Base-by-base conservation (phyloP, 2,329 filamentous ascomycete genomes). In the Sporothrix luriei region DNA sequence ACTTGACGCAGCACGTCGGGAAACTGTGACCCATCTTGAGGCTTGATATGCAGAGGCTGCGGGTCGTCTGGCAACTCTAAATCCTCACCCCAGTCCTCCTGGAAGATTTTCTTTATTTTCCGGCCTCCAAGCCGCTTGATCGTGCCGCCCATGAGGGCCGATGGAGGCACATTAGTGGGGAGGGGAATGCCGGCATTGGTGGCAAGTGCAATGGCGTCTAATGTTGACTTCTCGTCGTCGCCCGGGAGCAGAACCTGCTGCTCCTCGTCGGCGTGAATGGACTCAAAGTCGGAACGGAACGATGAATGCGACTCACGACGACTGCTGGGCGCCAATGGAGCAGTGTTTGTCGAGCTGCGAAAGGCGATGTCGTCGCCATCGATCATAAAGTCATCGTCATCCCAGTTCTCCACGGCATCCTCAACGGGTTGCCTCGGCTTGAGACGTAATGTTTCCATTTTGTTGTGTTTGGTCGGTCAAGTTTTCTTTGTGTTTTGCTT, bases 161-260 rank as follows among this genome's bases (percentile, higher is more conserved):
- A 97, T 40, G 91, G 88, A 1, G 94, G 93, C 43, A 98, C 88
- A 77, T 94, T 94, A 66, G 87, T 84, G 38, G 95, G 95, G 69
- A 98, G 88, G 7, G 95, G 94, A 73, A 99, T 97, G 74, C 95
- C 95, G 33, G 93, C 94, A 77, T 89, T 90, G 76, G 93, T 91
- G 46, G 94, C 94, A 7, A 93, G 91, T 29, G 91, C 88, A 75
- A 99, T 94, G 71, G 95, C 94, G 77, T 96, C 91, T 74, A 90
- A 82, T 11, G 91, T 96, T 0, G 92, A 92, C 73, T 88, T 86
- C 75, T 97, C 92, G 78, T 97, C 94, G 77, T 95, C 91, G 64
- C 90, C 91, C 2, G 92, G 89, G 40, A 98, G 82, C 74, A 94
- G 87, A 26, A 98, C 86, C 75, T 97, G 93, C 83, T 90, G 93